A percentile compares a stretch with the other conserved stretches of the same genome.
These are phyloP conservation scores for Aaosphaeria arxii DNA, from an alignment of 2,329 filamentous ascomycete species.

Conservation along the genomic window DNA sequence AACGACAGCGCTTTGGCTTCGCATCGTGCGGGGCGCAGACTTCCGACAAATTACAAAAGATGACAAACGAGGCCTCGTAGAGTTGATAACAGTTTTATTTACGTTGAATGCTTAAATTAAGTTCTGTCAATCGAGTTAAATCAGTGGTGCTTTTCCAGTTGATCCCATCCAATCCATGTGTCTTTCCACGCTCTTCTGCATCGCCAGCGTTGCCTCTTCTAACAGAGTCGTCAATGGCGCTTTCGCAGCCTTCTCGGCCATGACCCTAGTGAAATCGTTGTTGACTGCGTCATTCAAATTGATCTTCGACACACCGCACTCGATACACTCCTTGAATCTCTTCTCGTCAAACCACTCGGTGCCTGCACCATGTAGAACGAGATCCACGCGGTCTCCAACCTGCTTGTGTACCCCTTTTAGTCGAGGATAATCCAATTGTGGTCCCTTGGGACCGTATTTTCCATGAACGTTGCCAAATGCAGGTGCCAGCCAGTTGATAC, in stretches of 20 bases:
- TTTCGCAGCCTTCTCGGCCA: constrained; percentile 49
- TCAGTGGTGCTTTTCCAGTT: constrained; percentile 24
- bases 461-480: constrained; percentile 60
- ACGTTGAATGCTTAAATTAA: too few species aligned
- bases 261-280: constrained; percentile 47
- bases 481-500: constrained; percentile 68
- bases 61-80: too few species aligned
- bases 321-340: constrained; percentile 54
- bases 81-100: too few species aligned
- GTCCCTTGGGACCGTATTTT: constrained; percentile 18
- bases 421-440: constrained; percentile 17
- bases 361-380: constrained; percentile 60
- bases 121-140: not conserved
- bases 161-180: constrained; percentile 53
- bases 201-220: constrained; percentile 53
- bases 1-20: too few species aligned
- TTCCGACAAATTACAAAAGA: too few species aligned
- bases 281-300: constrained; percentile 61
- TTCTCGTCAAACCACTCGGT: constrained; percentile 51
- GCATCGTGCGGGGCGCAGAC: too few species aligned
- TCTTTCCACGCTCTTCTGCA: constrained; percentile 55
- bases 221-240: constrained; percentile 53
- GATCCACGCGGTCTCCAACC: constrained; percentile 47
- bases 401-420: constrained; percentile 46
- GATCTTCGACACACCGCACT: constrained; percentile 54